Conservation (phyloP, 345 rosid genomes). For the Brassica juncea region DNA sequence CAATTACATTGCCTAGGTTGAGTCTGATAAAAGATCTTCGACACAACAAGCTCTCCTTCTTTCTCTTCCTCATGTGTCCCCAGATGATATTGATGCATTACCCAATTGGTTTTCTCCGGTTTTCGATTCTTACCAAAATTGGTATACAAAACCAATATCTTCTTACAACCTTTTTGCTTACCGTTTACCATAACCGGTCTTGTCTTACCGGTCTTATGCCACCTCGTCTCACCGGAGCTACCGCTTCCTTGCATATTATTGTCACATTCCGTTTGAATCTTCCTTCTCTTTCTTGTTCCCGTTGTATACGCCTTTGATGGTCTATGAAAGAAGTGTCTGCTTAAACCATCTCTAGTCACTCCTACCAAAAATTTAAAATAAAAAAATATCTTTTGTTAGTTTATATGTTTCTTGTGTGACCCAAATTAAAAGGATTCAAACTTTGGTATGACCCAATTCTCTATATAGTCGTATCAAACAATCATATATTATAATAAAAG, state of each 20-base stretch:
- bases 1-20: constrained; percentile 97
- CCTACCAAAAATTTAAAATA: constrained; percentile 47
- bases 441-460: constrained; percentile 30
- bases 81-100: constrained; percentile 97
- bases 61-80: constrained; percentile 95
- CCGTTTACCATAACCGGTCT: constrained; percentile 96
- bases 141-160: constrained; percentile 88
- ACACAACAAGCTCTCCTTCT: constrained; percentile 98
- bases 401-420: constrained; percentile 19
- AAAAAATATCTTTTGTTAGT: background rate
- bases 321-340: constrained; percentile 98
- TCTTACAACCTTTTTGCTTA: constrained; percentile 93
- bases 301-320: constrained; percentile 98
- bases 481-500: constrained; percentile 12
- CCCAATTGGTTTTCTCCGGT: constrained; percentile 99
- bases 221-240: constrained; percentile 81
- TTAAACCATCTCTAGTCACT: constrained; percentile 94
- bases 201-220: constrained; percentile 99
- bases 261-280: constrained; percentile 95
- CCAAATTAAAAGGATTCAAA: constrained; percentile 23
- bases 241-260: constrained; percentile 56
- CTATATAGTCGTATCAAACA: constrained; percentile 5
- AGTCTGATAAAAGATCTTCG: constrained; percentile 96
- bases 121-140: constrained; percentile 94
- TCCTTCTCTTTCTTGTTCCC: constrained; percentile 92